phyloP scores from a whole-genome alignment of 176 grass and related monocot species.

The Oryza glaberrima region DNA sequence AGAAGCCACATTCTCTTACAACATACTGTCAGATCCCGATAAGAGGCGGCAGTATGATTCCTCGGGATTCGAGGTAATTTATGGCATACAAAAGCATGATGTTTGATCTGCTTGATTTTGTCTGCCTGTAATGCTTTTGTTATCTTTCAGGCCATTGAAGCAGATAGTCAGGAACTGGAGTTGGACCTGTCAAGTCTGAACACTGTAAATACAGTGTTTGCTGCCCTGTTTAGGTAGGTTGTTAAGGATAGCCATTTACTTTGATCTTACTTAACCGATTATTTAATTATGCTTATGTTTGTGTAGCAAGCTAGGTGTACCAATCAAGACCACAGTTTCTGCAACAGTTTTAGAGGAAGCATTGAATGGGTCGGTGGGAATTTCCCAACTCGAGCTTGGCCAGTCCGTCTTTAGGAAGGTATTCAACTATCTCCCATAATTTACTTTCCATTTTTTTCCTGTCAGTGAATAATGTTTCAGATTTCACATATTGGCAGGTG shows the following conservation, averaged over 20 bases:
- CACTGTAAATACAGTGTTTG: constrained; percentile 99
- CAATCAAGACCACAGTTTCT: constrained; percentile 95
- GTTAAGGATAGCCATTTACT: constrained; percentile 1
- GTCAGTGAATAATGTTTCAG: constrained; percentile 21
- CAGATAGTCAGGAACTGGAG: constrained; percentile 90
- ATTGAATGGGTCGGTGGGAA: constrained; percentile 69
- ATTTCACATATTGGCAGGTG: constrained; percentile 65
- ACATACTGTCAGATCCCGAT: constrained; percentile 94
- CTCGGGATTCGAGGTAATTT: constrained; percentile 88
- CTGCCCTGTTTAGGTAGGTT: constrained; percentile 93
- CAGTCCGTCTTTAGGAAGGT: constrained; percentile 82
- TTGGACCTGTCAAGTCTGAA: constrained; percentile 96
- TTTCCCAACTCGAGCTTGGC: constrained; percentile 66
- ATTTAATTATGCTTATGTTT: constrained; percentile 38
- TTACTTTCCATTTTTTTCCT: constrained; percentile 35
- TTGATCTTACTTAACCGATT: constrained; percentile 24
- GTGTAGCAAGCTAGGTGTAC: constrained; percentile 93
- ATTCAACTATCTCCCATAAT: constrained; percentile 19
- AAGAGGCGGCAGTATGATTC: constrained; percentile 87
- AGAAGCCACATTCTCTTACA: constrained; percentile 99
- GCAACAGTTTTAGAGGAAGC: constrained; percentile 98
- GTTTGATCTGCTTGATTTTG: background rate
- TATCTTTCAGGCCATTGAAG: constrained; percentile 77
- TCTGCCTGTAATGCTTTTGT: constrained; percentile 28
- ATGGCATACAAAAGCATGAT: background rate